Conservation (phyloP, 345 rosid genomes). For the Salix suchowensis region DNA sequence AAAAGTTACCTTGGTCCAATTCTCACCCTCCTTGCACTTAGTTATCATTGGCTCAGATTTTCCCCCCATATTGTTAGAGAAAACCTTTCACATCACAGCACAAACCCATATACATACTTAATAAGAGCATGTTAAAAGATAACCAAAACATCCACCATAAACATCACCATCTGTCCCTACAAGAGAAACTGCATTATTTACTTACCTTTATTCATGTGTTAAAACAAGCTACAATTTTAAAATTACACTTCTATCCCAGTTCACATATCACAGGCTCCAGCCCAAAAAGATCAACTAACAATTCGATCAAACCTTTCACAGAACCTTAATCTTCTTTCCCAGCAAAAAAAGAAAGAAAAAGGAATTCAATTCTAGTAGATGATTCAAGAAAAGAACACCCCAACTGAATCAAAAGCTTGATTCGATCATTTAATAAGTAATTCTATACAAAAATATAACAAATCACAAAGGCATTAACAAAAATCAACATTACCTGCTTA, state of each 20-base stretch:
- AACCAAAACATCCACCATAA: neutral
- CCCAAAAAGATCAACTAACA: neutral
- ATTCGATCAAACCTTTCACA: neutral
- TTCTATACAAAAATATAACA: neutral
- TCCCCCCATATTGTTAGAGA: constrained; percentile 80
- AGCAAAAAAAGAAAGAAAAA: neutral
- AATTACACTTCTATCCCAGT: neutral
- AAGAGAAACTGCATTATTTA: neutral
- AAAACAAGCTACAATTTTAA: neutral
- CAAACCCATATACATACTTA: neutral
- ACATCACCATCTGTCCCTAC: neutral
- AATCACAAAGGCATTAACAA: neutral
- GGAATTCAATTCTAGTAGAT: too few species aligned
- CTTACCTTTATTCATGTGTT: neutral
- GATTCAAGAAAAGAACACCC: too few species aligned
- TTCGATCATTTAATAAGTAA: neutral
- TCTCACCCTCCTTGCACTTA: constrained; percentile 66
- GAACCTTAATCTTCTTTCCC: neutral
- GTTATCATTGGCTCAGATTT: constrained; percentile 66
- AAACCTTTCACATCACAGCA: constrained; percentile 51
- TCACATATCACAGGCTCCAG: neutral
- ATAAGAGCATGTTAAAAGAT: neutral
- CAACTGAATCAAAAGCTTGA: too few species aligned
- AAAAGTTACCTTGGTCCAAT: constrained; percentile 91
- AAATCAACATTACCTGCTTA: constrained; percentile 55